These are phyloP conservation scores for Penicillium coffeae DNA, from an alignment of 495 filamentous ascomycete species.

Conservation along the genomic window DNA sequence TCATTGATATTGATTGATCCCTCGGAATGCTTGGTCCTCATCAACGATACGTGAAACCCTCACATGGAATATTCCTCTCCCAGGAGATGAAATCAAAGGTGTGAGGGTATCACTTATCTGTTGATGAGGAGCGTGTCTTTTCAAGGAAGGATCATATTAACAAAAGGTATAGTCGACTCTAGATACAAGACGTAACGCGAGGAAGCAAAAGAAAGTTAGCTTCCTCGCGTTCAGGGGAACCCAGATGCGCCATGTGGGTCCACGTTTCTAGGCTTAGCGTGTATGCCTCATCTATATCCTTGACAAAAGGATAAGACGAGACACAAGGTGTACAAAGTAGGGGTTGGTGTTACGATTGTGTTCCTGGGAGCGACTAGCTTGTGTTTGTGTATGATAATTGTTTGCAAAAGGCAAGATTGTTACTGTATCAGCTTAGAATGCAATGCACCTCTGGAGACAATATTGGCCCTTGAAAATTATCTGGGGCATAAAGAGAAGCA, in stretches of 20 bases:
- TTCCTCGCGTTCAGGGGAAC: conserved; percentile 11
- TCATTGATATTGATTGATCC: background rate
- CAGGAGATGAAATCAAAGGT: no score
- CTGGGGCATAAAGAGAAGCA: no score
- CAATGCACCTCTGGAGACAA: no score
- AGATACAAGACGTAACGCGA: conserved; percentile 11
- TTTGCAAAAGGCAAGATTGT: no score
- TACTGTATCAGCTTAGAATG: no score
- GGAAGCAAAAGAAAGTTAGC: conserved; percentile 10
- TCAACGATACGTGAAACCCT: conserved; percentile 1
- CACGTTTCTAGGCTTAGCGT: conserved; percentile 1
- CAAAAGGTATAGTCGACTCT: conserved; percentile 6
- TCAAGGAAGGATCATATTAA: background rate
- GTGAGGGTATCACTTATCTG: no score
- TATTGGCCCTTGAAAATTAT: no score
- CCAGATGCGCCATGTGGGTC: conserved; percentile 8
- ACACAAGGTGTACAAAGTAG: no score
- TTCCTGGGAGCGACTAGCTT: no score
- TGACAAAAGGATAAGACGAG: conserved; percentile 1
- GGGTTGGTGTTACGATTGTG: no score
- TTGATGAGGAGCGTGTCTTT: background rate
- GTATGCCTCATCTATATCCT: background rate
- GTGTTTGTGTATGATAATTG: no score
- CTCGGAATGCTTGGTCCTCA: background rate
- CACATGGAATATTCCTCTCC: no score